Conservation (phyloP, 2,329 filamentous ascomycete species). For the Fusarium phyllophilum region DNA sequence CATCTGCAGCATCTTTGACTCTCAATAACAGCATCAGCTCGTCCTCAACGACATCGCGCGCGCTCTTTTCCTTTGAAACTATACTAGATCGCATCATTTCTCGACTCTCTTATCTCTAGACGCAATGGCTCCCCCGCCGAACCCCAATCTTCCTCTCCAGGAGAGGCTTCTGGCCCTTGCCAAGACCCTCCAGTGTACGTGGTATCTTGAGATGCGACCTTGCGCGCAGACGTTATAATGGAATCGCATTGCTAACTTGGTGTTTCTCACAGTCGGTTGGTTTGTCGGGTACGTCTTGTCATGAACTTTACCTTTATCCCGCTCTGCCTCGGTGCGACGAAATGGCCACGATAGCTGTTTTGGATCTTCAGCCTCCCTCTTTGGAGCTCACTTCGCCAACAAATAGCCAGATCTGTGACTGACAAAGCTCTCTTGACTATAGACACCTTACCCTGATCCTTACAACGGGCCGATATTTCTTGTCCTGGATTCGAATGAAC, state of each 20-base stretch:
- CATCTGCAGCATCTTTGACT: conserved; percentile 26
- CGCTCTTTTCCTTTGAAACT: neutral
- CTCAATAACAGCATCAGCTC: conserved; percentile 1
- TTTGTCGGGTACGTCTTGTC: conserved; percentile 76
- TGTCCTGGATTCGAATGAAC: conserved; percentile 92
- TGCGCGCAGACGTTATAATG: conserved; percentile 1
- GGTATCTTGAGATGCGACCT: conserved; percentile 36
- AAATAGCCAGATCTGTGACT: conserved; percentile 12
- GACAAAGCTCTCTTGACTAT: conserved; percentile 23
- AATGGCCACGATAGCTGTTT: conserved; percentile 31
- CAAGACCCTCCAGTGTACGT: conserved; percentile 91
- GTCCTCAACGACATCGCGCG: neutral
- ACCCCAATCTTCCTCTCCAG: conserved; percentile 73
- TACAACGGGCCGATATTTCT: conserved; percentile 80
- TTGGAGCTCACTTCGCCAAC: neutral
- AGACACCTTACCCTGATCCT: conserved; percentile 90
- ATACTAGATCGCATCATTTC: conserved; percentile 1
- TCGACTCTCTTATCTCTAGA: conserved; percentile 5
- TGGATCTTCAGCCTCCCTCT: neutral
- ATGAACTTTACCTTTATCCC: conserved; percentile 12
- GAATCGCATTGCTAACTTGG: conserved; percentile 37
- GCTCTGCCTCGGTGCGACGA: conserved; percentile 12
- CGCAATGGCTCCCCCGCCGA: conserved; percentile 77
- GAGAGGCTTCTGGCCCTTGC: conserved; percentile 82
- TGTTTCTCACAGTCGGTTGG: conserved; percentile 71